Conservation (phyloP, 2,329 filamentous ascomycete genomes). For the Phyllosticta ampelicida region DNA sequence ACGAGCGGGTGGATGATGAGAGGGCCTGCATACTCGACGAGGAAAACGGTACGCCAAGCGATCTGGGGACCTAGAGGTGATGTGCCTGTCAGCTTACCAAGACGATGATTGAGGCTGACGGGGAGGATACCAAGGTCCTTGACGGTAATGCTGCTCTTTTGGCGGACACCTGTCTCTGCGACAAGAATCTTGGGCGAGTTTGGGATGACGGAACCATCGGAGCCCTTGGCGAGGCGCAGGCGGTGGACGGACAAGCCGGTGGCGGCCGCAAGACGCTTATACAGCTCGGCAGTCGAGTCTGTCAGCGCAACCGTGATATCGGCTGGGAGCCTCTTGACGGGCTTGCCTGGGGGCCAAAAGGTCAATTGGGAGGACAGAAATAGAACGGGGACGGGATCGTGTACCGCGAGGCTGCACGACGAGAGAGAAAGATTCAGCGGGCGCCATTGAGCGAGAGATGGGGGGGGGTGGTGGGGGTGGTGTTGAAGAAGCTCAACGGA, state of each 20-base stretch:
- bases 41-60: conserved; percentile 84
- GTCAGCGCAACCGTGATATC: conserved; percentile 42
- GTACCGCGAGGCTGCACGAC: conserved; percentile 37
- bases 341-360: conserved; percentile 40
- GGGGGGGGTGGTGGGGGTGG: neutral
- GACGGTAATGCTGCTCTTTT: conserved; percentile 60
- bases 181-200: conserved; percentile 45
- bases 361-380: conserved; percentile 1
- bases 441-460: conserved; percentile 21
- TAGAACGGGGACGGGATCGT: neutral
- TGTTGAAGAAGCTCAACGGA: conserved; percentile 5
- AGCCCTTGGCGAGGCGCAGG: conserved; percentile 53
- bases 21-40: conserved; percentile 90
- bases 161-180: conserved; percentile 44
- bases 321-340: conserved; percentile 50
- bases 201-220: conserved; percentile 47
- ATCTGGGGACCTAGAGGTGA: conserved; percentile 63
- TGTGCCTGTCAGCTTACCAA: neutral
- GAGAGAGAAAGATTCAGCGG: conserved; percentile 32
- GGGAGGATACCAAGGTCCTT: conserved; percentile 71
- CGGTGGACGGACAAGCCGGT: conserved; percentile 48
- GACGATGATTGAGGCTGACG: neutral
- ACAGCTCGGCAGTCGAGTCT: conserved; percentile 45
- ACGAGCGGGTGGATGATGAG: conserved; percentile 75
- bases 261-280: conserved; percentile 43